Evolutionary conservation across 768 basidiomycete genomes (phyloP).

Genomic region (Suillus fuscotomentosus): DNA sequence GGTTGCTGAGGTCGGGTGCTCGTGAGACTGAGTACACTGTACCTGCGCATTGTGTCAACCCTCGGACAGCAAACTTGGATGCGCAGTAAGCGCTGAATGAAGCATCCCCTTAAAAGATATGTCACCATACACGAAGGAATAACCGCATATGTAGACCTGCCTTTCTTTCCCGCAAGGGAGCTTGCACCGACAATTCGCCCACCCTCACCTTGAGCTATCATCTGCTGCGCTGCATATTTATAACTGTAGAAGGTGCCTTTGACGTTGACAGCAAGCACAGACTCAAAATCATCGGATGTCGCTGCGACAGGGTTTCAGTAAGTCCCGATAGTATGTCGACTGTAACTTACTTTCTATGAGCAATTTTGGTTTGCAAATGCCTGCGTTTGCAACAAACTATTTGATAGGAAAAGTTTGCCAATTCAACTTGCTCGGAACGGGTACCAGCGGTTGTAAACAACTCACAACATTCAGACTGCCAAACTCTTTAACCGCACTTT

Average conservation of each 20-base stretch:
- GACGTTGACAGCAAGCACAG: constrained; percentile 37
- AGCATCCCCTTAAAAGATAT: constrained; percentile 24
- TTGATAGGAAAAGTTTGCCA: neutral
- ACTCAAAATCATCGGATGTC: constrained; percentile 31
- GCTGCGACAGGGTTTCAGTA: constrained; percentile 19
- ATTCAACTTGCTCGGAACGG: neutral
- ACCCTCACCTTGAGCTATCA: constrained; percentile 42
- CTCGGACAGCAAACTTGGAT: constrained; percentile 43
- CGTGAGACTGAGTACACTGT: neutral
- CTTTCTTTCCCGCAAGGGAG: constrained; percentile 37
- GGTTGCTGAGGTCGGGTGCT: neutral
- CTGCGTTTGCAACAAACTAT: constrained; percentile 24
- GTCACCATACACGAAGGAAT: neutral
- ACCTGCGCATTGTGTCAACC: constrained; percentile 38
- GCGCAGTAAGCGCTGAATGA: constrained; percentile 31
- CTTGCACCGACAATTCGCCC: constrained; percentile 41
- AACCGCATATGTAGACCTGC: constrained; percentile 2
- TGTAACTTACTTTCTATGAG: constrained; percentile 13
- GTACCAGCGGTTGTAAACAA: neutral
- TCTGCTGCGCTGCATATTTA: constrained; percentile 42
- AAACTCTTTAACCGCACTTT: constrained; percentile 20
- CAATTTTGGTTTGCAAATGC: constrained; percentile 10
- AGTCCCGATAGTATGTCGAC: constrained; percentile 6
- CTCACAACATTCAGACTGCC: constrained; percentile 35
- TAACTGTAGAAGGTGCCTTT: constrained; percentile 40